These are phyloP conservation scores for Starmerella sp. DNA, from an alignment of 805 yeast species.

Conservation along the genomic window DNA sequence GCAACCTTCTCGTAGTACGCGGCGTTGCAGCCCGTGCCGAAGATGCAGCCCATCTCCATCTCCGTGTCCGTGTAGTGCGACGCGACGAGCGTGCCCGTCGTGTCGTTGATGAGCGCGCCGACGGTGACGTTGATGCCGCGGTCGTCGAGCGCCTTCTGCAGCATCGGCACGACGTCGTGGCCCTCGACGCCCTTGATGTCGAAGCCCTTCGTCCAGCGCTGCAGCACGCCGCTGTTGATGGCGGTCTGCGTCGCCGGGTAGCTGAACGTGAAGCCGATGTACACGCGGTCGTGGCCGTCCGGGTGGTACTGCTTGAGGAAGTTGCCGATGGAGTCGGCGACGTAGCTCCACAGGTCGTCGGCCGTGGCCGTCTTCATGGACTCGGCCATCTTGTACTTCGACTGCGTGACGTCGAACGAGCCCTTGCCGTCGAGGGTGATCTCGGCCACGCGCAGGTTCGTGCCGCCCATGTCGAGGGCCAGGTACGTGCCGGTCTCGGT, in stretches of 20 bases:
- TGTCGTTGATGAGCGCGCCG: constrained; percentile 89
- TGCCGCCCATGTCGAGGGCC: constrained; percentile 96
- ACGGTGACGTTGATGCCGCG: constrained; percentile 67
- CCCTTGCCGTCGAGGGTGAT: constrained; percentile 75
- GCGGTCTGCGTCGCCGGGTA: constrained; percentile 68
- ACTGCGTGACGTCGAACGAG: constrained; percentile 74
- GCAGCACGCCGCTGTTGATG: constrained; percentile 76
- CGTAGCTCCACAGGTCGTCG: constrained; percentile 73
- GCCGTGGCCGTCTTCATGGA: constrained; percentile 63
- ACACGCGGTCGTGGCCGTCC: constrained; percentile 41
- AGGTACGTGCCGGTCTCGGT: constrained; percentile 77
- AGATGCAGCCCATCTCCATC: constrained; percentile 88
- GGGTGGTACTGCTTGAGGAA: constrained; percentile 69
- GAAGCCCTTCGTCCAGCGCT: constrained; percentile 97
- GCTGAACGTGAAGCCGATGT: constrained; percentile 90
- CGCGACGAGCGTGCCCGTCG: constrained; percentile 94
- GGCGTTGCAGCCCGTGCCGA: constrained; percentile 97
- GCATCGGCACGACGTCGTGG: constrained; percentile 83
- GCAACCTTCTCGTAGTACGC: constrained; percentile 75
- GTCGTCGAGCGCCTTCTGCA: constrained; percentile 60
- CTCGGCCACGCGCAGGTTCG: constrained; percentile 85
- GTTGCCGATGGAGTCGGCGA: constrained; percentile 65
- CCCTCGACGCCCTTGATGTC: constrained; percentile 92
- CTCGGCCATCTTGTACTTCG: constrained; percentile 71
- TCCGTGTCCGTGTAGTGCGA: constrained; percentile 82